Evolutionary conservation across 352 stramenopile species (phyloP).

Genomic region (Globisporangium recalcitrans): DNA sequence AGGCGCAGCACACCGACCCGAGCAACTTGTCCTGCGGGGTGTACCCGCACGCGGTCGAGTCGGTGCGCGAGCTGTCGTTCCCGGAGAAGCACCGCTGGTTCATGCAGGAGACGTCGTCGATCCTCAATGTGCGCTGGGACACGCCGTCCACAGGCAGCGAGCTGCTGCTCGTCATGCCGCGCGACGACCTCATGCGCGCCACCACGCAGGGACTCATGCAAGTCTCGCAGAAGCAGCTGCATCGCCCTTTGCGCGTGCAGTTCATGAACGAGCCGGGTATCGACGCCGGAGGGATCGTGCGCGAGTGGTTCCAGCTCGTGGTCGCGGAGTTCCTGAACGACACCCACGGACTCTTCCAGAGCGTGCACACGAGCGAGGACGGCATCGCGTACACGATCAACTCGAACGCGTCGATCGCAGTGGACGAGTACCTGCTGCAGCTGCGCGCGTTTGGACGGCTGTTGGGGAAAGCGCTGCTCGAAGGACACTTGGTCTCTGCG

Average conservation of each 20-base stretch:
- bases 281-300: conserved; percentile 72
- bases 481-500: conserved; percentile 49
- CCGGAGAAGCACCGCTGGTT: conserved; percentile 56
- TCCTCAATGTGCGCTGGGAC: conserved; percentile 36
- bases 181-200: conserved; percentile 32
- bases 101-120: conserved; percentile 39
- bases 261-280: conserved; percentile 72
- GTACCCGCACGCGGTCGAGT: conserved; percentile 29
- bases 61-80: conserved; percentile 34
- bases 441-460: conserved; percentile 52
- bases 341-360: conserved; percentile 42
- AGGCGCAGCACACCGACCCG: conserved; percentile 14
- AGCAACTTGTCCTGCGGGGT: conserved; percentile 17
- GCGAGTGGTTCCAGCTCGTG: conserved; percentile 76
- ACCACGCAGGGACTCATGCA: conserved; percentile 29
- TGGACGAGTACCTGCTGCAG: conserved; percentile 50
- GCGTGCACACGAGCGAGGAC: conserved; percentile 29
- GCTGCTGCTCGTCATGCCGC: conserved; percentile 27
- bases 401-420: conserved; percentile 26
- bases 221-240: conserved; percentile 30
- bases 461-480: conserved; percentile 65
- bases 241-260: conserved; percentile 42
- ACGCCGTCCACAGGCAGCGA: conserved; percentile 22
- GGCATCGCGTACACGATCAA: conserved; percentile 48
- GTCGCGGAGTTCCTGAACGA: conserved; percentile 39